Base-by-base conservation (phyloP, 1,284 basidiomycete species). In the Pascua guehoae region DNA sequence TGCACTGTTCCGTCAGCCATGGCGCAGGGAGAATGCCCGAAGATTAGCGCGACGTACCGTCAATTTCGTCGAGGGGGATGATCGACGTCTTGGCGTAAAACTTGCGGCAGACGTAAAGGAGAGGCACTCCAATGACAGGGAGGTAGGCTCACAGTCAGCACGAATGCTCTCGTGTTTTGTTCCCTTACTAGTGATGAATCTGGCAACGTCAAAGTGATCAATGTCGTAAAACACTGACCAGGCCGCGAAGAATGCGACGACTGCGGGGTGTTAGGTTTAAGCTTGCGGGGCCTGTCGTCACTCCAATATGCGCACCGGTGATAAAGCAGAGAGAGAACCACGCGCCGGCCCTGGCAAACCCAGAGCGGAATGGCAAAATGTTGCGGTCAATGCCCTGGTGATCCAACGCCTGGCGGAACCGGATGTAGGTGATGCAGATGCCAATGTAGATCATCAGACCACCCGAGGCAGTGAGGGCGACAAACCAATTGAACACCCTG, bases 401-500 rank as follows among this genome's bases (percentile, higher is more conserved):
- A 37, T 58, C 55, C 77, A 78, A 78, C 0, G 78, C 80, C 38
- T 51, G 45, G 32, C 78, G 66, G 74, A 80, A 80, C 16, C 78
- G 74, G 49, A 78, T 73, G 44, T 67, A 45, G 10, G 45, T 40
- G 17, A 45, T 32, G 37, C 32, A 18, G 40, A 53, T 53, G 45
- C 48, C 62, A 59, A 64, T 7, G 51, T 51, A 51, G 64, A 32
- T 47, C 40, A 53, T 47, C 16, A 53, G 52, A 40, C 52, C 52
- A 18, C 52, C 46, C 15, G 32, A 32, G 15, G 41, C 48, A 10
- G 32, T 47, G 10, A 84, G 53, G 12, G 16, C 18, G 47, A 54
- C 76, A 63, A 91, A 85, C 86, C 87, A 90, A 24, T 73, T 71
- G 71, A 93, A 88, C 41, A 89, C 86, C 41, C 71, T 79, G 41